Evolutionary conservation across 352 stramenopile genomes (phyloP).

Genomic region (Peronospora belbahrii): DNA sequence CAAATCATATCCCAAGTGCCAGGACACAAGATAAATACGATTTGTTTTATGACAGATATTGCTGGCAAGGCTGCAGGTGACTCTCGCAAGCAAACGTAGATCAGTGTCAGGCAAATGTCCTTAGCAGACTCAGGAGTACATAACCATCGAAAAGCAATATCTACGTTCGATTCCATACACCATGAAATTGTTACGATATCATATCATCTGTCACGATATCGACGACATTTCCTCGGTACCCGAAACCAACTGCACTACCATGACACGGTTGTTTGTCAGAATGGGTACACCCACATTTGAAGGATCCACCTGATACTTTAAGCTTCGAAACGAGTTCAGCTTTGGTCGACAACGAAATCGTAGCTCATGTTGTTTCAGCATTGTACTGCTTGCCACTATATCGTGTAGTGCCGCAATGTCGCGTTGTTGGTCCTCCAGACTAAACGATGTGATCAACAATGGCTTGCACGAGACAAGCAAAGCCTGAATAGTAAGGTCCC

Average conservation of each 20-base stretch:
- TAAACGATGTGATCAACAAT: slow-evolving; percentile 61
- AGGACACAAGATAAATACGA: no score
- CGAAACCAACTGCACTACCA: slow-evolving; percentile 37
- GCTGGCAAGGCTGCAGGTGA: slow-evolving; percentile 22
- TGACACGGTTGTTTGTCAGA: slow-evolving; percentile 44
- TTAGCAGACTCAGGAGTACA: slow-evolving; percentile 8
- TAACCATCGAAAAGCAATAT: slow-evolving; percentile 14
- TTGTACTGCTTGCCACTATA: slow-evolving; percentile 10
- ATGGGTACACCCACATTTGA: slow-evolving; percentile 33
- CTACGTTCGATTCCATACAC: slow-evolving; percentile 6
- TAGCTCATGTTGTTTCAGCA: slow-evolving; percentile 16
- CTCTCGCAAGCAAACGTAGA: slow-evolving; percentile 17
- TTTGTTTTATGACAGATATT: slow-evolving; percentile 68
- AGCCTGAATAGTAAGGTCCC: slow-evolving; percentile 44
- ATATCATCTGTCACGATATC: slow-evolving; percentile 4
- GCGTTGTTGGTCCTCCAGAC: slow-evolving; percentile 44
- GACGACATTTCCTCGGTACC: slow-evolving; percentile 1
- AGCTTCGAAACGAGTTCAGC: slow-evolving; percentile 54
- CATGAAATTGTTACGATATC: not conserved
- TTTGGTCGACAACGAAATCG: slow-evolving; percentile 31
- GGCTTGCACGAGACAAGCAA: slow-evolving; percentile 39
- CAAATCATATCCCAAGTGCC: not conserved
- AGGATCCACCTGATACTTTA: slow-evolving; percentile 49
- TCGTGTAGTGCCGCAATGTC: slow-evolving; percentile 41
- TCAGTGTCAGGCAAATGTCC: slow-evolving; percentile 12